Evolutionary conservation across 768 basidiomycete genomes (phyloP), one percentile per base, ranked within the genome.

Genomic region (Suillus subluteus): DNA sequence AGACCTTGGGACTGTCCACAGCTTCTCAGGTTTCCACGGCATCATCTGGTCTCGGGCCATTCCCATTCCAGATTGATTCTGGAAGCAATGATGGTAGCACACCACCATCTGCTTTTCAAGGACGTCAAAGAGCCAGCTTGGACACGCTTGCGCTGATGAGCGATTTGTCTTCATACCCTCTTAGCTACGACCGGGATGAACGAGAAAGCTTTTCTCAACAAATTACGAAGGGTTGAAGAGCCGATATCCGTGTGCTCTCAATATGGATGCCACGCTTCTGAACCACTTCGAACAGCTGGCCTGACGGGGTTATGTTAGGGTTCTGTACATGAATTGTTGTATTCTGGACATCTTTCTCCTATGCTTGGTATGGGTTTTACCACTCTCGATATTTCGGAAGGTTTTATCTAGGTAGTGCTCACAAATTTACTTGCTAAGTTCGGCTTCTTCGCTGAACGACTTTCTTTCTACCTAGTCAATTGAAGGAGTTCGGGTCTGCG

Each of bases 61-160:
- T 93, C 83, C 89, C 92, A 46, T 95, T 95, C 86, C 91, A 94
- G 67, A 92, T 95, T 72, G 91, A 92, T 69, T 82, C 88, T 40
- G 88, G 88, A 64, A 78, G 73, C 43, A 68, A 73, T 21, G 85
- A 85, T 44, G 70, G 73, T 30, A 56, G 54, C 23, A 72, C 72
- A 2, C 63, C 74, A 26, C 79, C 82, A 38, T 74, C 83, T 46
- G 73, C 79, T 69, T 77, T 79, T 66, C 78, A 79, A 56, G 72
- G 68, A 26, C 86, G 87, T 46, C 87, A 88, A 75, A 87, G 94
- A 62, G 94, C 94, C 37, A 95, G 93, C 74, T 79, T 95, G 70
- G 94, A 95, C 72, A 95, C 94, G 0, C 82, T 95, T 41, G 92
- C 91, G 4, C 83, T 95, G 66, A 95, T 93, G 67, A 89, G 84